Evolutionary conservation across 495 filamentous ascomycete species (phyloP).

Genomic region (Opeltia flavorubescens): DNA sequence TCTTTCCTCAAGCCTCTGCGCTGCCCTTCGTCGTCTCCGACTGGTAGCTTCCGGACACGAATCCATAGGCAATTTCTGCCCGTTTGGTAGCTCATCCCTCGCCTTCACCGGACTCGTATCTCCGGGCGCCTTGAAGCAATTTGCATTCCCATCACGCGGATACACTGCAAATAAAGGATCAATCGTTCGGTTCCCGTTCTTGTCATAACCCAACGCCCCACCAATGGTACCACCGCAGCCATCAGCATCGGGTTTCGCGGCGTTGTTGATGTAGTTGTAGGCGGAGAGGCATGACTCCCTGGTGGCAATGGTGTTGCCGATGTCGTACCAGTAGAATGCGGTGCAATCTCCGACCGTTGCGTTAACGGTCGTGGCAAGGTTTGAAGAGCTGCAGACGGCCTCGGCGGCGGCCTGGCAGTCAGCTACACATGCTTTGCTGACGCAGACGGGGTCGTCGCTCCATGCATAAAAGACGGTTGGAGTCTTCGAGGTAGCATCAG

Average conservation of each 20-base stretch:
- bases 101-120: conserved; percentile 1
- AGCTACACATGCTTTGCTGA: not conserved
- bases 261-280: not conserved
- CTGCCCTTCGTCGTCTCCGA: too few species aligned
- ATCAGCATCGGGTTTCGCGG: not conserved
- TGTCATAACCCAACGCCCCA: conserved; percentile 2
- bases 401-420: not conserved
- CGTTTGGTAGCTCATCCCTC: not conserved
- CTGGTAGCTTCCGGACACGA: too few species aligned
- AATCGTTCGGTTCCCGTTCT: not conserved
- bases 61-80: not conserved
- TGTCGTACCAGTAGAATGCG: conserved; percentile 3
- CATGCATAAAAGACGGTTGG: not conserved
- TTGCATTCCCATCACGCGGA: conserved; percentile 3
- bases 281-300: not conserved
- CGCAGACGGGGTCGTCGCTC: not conserved
- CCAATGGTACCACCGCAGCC: not conserved
- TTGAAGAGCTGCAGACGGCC: not conserved
- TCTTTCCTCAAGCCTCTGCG: too few species aligned
- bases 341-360: conserved; percentile 2
- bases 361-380: not conserved
- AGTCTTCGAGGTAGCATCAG: too few species aligned
- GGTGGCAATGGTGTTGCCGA: conserved; percentile 1
- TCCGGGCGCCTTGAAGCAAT: conserved; percentile 5
- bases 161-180: conserved; percentile 3